phyloP scores from a whole-genome alignment of 164 flowering plant genomes.

The Pachysandra terminalis region DNA sequence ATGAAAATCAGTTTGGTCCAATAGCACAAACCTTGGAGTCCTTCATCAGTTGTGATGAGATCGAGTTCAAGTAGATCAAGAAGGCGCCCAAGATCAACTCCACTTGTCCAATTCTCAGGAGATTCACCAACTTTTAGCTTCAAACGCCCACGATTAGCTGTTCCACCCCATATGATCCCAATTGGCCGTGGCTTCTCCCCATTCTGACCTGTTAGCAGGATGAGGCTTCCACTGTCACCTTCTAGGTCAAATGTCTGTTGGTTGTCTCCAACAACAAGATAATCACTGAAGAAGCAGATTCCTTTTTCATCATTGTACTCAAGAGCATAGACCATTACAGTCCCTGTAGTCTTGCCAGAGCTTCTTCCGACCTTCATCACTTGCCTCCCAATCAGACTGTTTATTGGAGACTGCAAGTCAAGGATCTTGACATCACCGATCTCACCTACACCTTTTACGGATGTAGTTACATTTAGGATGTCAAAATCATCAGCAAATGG shows the following conservation, averaged over 20 bases:
- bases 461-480: slow-evolving; percentile 56
- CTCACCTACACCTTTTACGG: slow-evolving; percentile 64
- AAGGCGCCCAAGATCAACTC: slow-evolving; percentile 73
- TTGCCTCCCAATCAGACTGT: slow-evolving; percentile 52
- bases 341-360: slow-evolving; percentile 66
- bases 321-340: slow-evolving; percentile 63
- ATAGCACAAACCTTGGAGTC: slow-evolving; percentile 44
- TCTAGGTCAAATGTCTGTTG: slow-evolving; percentile 74
- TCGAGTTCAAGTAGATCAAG: slow-evolving; percentile 70
- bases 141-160: slow-evolving; percentile 69
- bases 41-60: slow-evolving; percentile 52
- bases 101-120: slow-evolving; percentile 78
- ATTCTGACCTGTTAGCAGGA: slow-evolving; percentile 46
- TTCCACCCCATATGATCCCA: slow-evolving; percentile 82
- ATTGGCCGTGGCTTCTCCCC: slow-evolving; percentile 61
- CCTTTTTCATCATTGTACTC: slow-evolving; percentile 80
- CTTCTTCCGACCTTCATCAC: slow-evolving; percentile 77
- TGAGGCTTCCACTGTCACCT: slow-evolving; percentile 80
- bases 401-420: slow-evolving; percentile 63
- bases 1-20: neutral
- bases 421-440: slow-evolving; percentile 57
- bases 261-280: slow-evolving; percentile 71
- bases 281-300: slow-evolving; percentile 67
- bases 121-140: slow-evolving; percentile 61
- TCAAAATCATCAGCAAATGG: slow-evolving; percentile 76